Conservation (phyloP, 805 yeast genomes). For the Dipodascus albidus region DNA sequence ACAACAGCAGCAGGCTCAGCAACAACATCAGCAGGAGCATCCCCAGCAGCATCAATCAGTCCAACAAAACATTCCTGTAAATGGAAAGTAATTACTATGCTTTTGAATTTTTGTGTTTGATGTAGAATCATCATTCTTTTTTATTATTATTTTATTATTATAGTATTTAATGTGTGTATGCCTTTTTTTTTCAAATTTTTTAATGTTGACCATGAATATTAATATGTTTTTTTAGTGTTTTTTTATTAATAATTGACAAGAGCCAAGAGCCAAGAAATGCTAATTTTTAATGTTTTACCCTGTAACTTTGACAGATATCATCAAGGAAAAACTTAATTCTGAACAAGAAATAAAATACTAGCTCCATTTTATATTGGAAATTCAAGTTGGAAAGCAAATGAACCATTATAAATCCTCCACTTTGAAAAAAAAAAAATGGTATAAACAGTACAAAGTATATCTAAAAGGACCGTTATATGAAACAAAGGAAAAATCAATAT, state of each 20-base stretch:
- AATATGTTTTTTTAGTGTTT: too few species aligned
- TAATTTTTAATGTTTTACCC: too few species aligned
- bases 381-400: too few species aligned
- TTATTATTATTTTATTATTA: too few species aligned
- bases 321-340: too few species aligned
- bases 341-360: too few species aligned
- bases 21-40: constrained; percentile 15
- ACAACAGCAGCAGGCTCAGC: constrained; percentile 12
- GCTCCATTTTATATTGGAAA: too few species aligned
- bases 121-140: background rate
- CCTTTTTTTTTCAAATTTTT: background rate
- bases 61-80: background rate
- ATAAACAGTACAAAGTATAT: background rate
- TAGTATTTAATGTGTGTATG: background rate
- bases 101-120: background rate
- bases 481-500: background rate
- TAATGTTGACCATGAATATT: too few species aligned
- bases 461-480: background rate
- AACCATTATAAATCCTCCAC: too few species aligned
- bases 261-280: background rate
- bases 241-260: too few species aligned
- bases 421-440: background rate
- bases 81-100: background rate
- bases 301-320: too few species aligned
- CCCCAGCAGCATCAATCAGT: constrained; percentile 5